phyloP scores from a whole-genome alignment of 139 green algal genomes.

The Trebouxia sp. region DNA sequence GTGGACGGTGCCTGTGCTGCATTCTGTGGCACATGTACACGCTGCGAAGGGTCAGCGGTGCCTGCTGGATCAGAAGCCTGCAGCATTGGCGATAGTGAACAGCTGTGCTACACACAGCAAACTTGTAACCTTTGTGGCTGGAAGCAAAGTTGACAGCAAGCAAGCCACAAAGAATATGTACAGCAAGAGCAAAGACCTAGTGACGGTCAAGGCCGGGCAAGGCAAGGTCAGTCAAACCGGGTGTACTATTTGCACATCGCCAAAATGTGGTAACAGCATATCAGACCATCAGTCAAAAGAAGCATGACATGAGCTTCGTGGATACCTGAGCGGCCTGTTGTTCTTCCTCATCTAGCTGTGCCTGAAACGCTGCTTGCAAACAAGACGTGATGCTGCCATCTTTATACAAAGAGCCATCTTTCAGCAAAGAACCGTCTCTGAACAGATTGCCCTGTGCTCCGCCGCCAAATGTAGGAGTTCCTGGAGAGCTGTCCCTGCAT shows the following conservation, averaged over 20 bases:
- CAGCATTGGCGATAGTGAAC: no score
- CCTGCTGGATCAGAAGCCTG: no score
- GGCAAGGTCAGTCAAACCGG: no score
- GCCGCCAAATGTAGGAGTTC: slow-evolving; percentile 24
- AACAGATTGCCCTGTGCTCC: not conserved
- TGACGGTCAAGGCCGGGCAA: no score
- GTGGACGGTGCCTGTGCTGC: not conserved
- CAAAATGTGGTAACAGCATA: no score
- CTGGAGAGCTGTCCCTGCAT: slow-evolving; percentile 5
- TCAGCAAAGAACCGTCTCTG: not conserved
- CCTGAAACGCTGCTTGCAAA: slow-evolving; percentile 10
- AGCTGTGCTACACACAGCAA: no score
- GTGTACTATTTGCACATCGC: no score
- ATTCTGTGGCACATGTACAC: not conserved
- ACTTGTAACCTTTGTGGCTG: no score
- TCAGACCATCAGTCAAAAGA: no score
- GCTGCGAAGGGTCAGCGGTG: not conserved
- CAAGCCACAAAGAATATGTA: no score
- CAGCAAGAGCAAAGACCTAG: no score
- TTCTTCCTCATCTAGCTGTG: not conserved
- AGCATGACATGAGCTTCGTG: not conserved
- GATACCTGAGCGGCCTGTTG: not conserved
- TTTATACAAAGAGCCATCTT: slow-evolving; percentile 1
- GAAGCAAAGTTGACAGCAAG: no score
- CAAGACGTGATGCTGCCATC: slow-evolving; percentile 26